phyloP scores from a whole-genome alignment of 2,329 filamentous ascomycete genomes.

The Grosmannia huntii region DNA sequence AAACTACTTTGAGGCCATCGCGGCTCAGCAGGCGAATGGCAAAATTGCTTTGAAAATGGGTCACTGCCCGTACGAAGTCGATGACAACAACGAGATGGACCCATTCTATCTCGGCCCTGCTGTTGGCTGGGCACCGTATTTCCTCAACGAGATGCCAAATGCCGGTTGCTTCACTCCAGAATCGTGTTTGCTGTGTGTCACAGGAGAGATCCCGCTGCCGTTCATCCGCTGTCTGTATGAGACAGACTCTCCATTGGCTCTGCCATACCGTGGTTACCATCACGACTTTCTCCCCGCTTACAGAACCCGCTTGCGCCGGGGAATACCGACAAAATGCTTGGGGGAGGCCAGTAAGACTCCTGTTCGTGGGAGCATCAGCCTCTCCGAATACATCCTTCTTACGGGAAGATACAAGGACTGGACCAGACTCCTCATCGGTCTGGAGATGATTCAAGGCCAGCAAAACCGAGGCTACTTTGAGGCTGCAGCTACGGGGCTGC shows the following conservation, averaged over 20 bases:
- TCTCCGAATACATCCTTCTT: not conserved
- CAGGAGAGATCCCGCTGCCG: not conserved
- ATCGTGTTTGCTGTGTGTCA: not conserved
- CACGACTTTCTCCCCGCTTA: not conserved
- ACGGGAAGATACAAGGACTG: not conserved
- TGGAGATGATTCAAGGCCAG: not conserved
- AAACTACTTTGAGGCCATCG: not conserved
- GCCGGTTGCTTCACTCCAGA: not conserved
- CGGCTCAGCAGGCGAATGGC: not conserved
- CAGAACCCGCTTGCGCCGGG: not conserved
- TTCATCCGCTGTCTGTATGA: not conserved
- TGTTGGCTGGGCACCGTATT: not conserved
- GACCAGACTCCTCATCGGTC: not conserved
- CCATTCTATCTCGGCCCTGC: not conserved
- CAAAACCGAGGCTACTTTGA: not conserved
- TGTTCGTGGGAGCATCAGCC: not conserved
- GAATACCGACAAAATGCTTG: not conserved
- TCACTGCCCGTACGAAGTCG: not conserved
- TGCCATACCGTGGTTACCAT: not conserved
- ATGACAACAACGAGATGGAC: not conserved
- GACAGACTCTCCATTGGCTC: not conserved
- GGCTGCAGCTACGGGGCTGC: not conserved
- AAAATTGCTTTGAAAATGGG: not conserved
- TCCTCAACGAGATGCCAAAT: not conserved
- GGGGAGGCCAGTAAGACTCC: not conserved